A percentile compares a stretch with the other conserved stretches of the same genome.
phyloP scores from a whole-genome alignment of 441 rosid species.

The Pelargonium australe region DNA sequence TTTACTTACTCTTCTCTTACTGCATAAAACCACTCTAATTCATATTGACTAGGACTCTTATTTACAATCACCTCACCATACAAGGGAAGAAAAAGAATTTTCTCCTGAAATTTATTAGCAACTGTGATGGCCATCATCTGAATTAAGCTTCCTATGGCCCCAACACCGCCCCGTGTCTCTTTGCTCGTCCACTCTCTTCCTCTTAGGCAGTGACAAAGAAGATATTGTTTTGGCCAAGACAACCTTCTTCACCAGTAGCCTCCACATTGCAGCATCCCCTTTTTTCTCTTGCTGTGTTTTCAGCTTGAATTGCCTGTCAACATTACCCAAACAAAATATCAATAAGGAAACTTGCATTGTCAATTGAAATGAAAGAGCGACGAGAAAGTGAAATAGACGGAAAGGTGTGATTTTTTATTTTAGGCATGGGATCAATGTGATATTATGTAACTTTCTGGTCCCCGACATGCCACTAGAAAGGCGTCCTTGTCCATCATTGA shows the following conservation, averaged over 20 bases:
- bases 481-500: too few relatives aligned
- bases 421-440: too few relatives aligned
- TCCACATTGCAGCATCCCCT: conserved; percentile 51
- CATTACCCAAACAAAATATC: too few relatives aligned
- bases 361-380: too few relatives aligned
- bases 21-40: too few relatives aligned
- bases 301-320: conserved; percentile 61
- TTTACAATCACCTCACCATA: background rate
- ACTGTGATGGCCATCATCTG: conserved; percentile 10
- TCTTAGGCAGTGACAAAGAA: conserved; percentile 46
- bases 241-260: conserved; percentile 59
- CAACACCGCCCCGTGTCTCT: conserved; percentile 19
- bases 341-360: too few relatives aligned
- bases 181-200: conserved; percentile 35
- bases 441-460: too few relatives aligned
- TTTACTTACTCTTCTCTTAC: too few relatives aligned
- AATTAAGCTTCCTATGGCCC: conserved; percentile 17
- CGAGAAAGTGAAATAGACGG: too few relatives aligned
- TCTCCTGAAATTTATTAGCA: background rate
- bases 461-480: too few relatives aligned
- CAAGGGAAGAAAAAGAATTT: too few relatives aligned
- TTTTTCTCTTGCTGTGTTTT: conserved; percentile 38
- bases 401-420: too few relatives aligned
- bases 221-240: conserved; percentile 53
- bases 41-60: background rate